Evolutionary conservation across 176 grass and related monocot species (phyloP), one percentile per base, ranked within the genome.

Genomic region (Musa troglodytarum): DNA sequence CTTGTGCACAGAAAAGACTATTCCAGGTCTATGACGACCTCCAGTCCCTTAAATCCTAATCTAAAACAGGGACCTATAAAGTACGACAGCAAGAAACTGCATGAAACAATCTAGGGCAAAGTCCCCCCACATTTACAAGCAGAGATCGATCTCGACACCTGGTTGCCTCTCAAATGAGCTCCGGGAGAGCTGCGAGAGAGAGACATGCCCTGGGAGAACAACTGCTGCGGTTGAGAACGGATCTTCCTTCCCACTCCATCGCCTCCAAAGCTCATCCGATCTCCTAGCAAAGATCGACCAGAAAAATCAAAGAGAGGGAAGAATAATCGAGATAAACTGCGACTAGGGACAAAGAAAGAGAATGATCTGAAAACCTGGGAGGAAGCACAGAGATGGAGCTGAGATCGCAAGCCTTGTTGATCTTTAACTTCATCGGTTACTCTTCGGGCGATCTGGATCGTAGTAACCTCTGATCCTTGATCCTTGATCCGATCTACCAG

Each of bases 391-490:
- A 94, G 81, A 99, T 94, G 78, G 95, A 94, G 81, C 81, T 83
- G 28, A 99, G 86, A 88, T 92, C 88, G 88, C 90, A 99, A 12
- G 88, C 90, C 82, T 99, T 91, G 78, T 93, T 94, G 78, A 99
- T 91, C 78, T 85, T 91, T 53, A 91, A 82, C 84, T 99, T 99
- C 95, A 99, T 93, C 50, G 55, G 79, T 9, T 53, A 9, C 59
- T 49, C 21, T 70, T 50, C 9, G 34, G 9, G 43, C 17, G 1
- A 70, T 70, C 43, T n/a, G 17, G 17, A n/a, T 70, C 19, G 68
- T 49, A 2, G 26, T 21, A 16, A 70, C 1, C 43, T 17, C 9
- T 52, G 68, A 70, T 70, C 68, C 17, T 6, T 51, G 43, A 70
- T 70, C 43, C 9, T n/a, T n/a, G n/a, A n/a, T n/a, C n/a, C n/a